Evolutionary conservation across 495 filamentous ascomycete genomes (phyloP).

Genomic region (Aspergillus cavernicola): DNA sequence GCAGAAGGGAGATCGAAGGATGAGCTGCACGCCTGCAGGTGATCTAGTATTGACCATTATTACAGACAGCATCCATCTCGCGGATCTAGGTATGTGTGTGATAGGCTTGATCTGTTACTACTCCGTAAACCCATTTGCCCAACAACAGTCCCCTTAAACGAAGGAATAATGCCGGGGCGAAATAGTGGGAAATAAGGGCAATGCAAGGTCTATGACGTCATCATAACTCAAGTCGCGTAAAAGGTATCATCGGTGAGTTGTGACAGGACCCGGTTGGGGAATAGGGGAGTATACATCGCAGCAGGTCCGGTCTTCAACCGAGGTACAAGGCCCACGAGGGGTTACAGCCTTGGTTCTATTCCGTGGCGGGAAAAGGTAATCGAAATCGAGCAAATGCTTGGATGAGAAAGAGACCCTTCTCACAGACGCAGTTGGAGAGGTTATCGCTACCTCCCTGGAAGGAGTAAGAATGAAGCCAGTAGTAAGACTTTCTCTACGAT

Average conservation of each 20-base stretch:
- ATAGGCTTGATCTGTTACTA: constrained; percentile 7
- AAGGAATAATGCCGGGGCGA: background rate
- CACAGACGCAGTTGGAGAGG: background rate
- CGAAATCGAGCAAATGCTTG: background rate
- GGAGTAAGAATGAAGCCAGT: constrained; percentile 9
- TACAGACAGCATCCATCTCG: constrained; percentile 7
- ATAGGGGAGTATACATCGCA: too few species aligned
- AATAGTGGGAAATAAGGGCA: background rate
- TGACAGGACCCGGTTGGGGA: too few species aligned
- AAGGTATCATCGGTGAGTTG: background rate
- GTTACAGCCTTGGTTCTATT: background rate
- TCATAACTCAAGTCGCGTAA: too few species aligned
- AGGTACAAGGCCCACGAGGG: background rate
- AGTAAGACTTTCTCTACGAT: constrained; percentile 9
- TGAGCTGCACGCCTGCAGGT: constrained; percentile 24
- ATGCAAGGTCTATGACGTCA: background rate
- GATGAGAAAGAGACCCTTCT: background rate
- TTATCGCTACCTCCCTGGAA: background rate
- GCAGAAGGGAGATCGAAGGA: constrained; percentile 19
- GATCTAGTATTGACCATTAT: constrained; percentile 20
- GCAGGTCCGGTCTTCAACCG: background rate
- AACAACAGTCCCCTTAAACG: background rate
- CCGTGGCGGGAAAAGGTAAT: background rate
- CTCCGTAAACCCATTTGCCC: background rate
- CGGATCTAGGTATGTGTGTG: background rate